phyloP scores from a whole-genome alignment of 2,329 filamentous ascomycete species.

The Trichoderma cornu-damae region DNA sequence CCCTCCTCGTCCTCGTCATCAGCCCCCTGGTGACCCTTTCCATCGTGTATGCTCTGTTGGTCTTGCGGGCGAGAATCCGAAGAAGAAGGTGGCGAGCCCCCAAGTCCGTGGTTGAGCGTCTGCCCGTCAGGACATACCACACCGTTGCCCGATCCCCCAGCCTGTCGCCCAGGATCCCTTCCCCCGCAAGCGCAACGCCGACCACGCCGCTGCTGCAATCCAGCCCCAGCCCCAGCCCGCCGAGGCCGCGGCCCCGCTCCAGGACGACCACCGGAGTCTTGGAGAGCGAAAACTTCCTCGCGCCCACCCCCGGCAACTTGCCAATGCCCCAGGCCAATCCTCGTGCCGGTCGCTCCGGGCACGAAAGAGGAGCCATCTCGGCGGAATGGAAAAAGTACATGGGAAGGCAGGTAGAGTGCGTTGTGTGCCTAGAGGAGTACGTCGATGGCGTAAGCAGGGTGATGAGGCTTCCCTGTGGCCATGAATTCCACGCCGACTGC shows the following conservation, averaged over 20 bases:
- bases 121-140: conserved; percentile 94
- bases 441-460: conserved; percentile 89
- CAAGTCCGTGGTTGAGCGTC: conserved; percentile 87
- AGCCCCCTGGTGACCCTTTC: conserved; percentile 89
- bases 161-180: conserved; percentile 54
- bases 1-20: conserved; percentile 89
- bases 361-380: conserved; percentile 47
- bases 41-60: conserved; percentile 82
- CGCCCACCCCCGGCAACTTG: conserved; percentile 41
- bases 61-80: conserved; percentile 82
- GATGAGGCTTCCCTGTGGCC: conserved; percentile 95
- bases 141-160: conserved; percentile 63
- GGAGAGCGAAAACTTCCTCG: conserved; percentile 44
- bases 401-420: conserved; percentile 75
- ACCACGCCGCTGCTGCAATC: conserved; percentile 75
- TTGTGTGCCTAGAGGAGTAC: conserved; percentile 95
- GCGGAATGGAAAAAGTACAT: conserved; percentile 61
- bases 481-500: conserved; percentile 97
- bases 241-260: conserved; percentile 56
- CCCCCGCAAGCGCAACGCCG: conserved; percentile 60
- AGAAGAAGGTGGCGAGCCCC: conserved; percentile 92
- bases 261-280: conserved; percentile 58
- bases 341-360: conserved; percentile 31
- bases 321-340: conserved; percentile 34
- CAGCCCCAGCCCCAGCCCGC: conserved; percentile 41